phyloP scores from a whole-genome alignment of 495 filamentous ascomycete species.

The Cercophora newfieldiana region DNA sequence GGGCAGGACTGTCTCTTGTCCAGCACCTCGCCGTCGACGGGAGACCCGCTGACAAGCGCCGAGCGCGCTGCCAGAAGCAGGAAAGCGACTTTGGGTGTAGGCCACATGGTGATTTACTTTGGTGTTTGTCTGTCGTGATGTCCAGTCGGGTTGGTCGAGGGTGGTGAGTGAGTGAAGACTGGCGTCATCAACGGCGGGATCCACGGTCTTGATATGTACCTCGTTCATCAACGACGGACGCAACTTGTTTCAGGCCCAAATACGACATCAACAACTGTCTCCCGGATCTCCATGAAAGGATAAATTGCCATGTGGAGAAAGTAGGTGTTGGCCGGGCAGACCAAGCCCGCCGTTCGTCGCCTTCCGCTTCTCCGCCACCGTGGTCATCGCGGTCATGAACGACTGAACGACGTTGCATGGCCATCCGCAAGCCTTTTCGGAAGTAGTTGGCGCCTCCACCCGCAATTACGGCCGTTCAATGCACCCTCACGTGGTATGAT shows the following conservation, averaged over 20 bases:
- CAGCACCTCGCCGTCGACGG: slow-evolving; percentile 26
- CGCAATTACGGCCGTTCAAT: not conserved
- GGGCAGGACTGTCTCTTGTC: slow-evolving; percentile 46
- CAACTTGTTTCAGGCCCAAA: not conserved
- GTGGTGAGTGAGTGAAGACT: not conserved
- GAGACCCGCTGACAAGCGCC: slow-evolving; percentile 31
- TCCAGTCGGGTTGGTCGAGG: not conserved
- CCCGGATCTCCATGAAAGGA: not conserved
- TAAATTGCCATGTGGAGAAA: not conserved
- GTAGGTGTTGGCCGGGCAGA: not conserved
- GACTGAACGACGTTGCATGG: not conserved
- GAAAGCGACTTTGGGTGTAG: slow-evolving; percentile 31
- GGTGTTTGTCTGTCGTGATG: not conserved
- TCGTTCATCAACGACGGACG: not conserved
- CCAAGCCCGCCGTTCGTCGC: slow-evolving; percentile 13
- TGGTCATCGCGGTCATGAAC: not conserved
- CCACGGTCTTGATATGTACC: not conserved
- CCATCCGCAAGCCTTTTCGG: not conserved
- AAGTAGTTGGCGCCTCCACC: not conserved
- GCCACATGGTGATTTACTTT: slow-evolving; percentile 32
- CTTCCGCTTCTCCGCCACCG: slow-evolving; percentile 28
- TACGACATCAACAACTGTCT: not conserved
- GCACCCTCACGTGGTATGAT: not conserved
- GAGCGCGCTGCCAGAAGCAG: slow-evolving; percentile 33
- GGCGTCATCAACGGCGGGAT: not conserved